phyloP scores from a whole-genome alignment of 805 yeast species.

The Priceomyces castillae region DNA sequence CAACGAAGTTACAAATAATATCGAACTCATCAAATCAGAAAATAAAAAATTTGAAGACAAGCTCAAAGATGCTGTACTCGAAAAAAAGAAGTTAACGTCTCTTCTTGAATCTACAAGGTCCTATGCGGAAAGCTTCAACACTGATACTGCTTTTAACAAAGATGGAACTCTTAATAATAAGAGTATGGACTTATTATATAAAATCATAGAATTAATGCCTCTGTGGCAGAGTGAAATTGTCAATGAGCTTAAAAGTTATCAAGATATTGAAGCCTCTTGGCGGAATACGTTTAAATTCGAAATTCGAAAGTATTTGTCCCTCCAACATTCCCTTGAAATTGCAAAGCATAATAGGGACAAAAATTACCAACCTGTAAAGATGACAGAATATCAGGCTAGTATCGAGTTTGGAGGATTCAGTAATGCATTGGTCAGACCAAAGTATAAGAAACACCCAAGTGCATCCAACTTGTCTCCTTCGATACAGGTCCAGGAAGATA shows the following conservation, averaged over 20 bases:
- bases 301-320: slow-evolving; percentile 26
- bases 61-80: slow-evolving; percentile 18
- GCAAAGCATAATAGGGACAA: slow-evolving; percentile 22
- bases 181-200: slow-evolving; percentile 24
- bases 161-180: slow-evolving; percentile 28
- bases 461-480: background rate
- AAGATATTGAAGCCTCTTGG: slow-evolving; percentile 32
- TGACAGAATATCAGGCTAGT: slow-evolving; percentile 37
- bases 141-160: slow-evolving; percentile 22
- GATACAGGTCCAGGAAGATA: background rate
- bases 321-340: slow-evolving; percentile 27
- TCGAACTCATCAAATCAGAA: slow-evolving; percentile 16
- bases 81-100: slow-evolving; percentile 21
- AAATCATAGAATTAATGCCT: slow-evolving; percentile 27
- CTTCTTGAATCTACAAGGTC: slow-evolving; percentile 21
- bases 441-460: slow-evolving; percentile 4
- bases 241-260: slow-evolving; percentile 20
- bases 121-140: slow-evolving; percentile 21
- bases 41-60: slow-evolving; percentile 27
- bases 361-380: slow-evolving; percentile 28
- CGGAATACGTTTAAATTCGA: slow-evolving; percentile 25
- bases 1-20: slow-evolving; percentile 10
- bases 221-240: slow-evolving; percentile 33
- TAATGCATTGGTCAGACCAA: slow-evolving; percentile 24
- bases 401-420: slow-evolving; percentile 38